Evolutionary conservation across 2,329 filamentous ascomycete species (phyloP), one percentile per base, ranked within the genome.

Genomic region (Cladosporium sp.): DNA sequence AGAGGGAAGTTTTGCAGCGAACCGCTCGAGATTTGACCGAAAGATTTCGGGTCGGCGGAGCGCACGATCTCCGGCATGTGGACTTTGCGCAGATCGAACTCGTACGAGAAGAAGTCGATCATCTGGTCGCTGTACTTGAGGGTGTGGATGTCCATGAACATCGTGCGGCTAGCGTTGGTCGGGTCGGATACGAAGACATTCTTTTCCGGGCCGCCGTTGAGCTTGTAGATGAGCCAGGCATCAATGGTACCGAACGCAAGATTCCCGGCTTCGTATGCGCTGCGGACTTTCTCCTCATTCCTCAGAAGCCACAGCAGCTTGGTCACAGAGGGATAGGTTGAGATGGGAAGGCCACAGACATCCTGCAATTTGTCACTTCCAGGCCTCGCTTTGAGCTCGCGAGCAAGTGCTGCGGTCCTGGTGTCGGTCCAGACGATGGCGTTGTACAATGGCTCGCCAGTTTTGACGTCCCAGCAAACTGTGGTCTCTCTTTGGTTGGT

Each of bases 351-450:
- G 49, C 90, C 90, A 66, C 87, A 92, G 40, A 87, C 74, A 44
- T 84, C 77, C 53, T 78, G 78, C 38, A 95, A 75, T 38, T 82
- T 77, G 51, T 90, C 85, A 32, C 87, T 84, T 43, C 81, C 84
- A 7, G 82, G 74, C 51, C 79, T 79, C 13, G 72, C 69, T 70
- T 89, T 90, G 43, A 95, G 74, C 62, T 92, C 86, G 54, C 87
- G 83, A 28, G 93, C 89, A 37, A 95, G 73, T 44, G 79, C 78
- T 59, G 82, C 80, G 49, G 88, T 92, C 49, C 90, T 80, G 31
- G 89, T 95, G 66, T 95, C 90, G 31, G 89, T 86, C 89, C 90
- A 95, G 42, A 89, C 90, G 56, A 95, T 86, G 54, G 89, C 89
- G 64, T 92, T 90, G 73, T 88, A 80, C 13, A 95, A 74, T 3